These are phyloP conservation scores for Globisporangium cederbergense DNA, from an alignment of 352 stramenopile species.

Conservation along the genomic window DNA sequence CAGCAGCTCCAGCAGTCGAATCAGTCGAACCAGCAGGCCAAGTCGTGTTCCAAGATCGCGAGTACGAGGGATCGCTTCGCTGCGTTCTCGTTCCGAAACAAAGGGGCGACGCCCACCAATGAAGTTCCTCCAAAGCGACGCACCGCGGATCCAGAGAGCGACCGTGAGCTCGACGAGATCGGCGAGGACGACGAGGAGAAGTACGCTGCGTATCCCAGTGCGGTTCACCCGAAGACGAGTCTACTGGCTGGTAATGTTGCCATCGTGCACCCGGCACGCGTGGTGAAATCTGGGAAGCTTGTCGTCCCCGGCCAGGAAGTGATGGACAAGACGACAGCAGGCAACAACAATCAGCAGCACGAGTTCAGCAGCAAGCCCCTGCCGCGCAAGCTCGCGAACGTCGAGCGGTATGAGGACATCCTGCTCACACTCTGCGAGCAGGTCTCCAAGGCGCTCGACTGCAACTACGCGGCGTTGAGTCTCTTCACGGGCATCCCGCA, in stretches of 20 bases:
- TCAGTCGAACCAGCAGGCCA: conserved; percentile 10
- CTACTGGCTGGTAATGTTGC: background rate
- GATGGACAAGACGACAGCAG: background rate
- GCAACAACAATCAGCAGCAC: conserved; percentile 29
- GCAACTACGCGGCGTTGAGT: conserved; percentile 58
- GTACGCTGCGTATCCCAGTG: background rate
- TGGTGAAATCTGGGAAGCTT: conserved; percentile 13
- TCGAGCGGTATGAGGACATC: conserved; percentile 48
- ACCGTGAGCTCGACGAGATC: conserved; percentile 1
- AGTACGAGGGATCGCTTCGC: conserved; percentile 9
- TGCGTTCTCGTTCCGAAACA: conserved; percentile 2
- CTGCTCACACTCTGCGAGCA: conserved; percentile 54
- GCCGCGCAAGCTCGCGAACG: conserved; percentile 26
- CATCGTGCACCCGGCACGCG: background rate
- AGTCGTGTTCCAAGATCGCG: conserved; percentile 18
- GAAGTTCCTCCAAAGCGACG: background rate
- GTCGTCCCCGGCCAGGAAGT: conserved; percentile 4
- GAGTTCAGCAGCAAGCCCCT: conserved; percentile 22
- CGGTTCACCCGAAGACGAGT: background rate
- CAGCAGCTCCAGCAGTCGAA: background rate
- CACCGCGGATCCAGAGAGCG: background rate
- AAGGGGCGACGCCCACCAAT: background rate
- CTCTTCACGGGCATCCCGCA: conserved; percentile 32
- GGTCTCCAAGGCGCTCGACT: conserved; percentile 31
- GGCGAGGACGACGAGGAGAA: conserved; percentile 13